Evolutionary conservation across 176 grass and related monocot genomes (phyloP), one percentile per base, ranked within the genome.

Genomic region (Sorghum bicolor): DNA sequence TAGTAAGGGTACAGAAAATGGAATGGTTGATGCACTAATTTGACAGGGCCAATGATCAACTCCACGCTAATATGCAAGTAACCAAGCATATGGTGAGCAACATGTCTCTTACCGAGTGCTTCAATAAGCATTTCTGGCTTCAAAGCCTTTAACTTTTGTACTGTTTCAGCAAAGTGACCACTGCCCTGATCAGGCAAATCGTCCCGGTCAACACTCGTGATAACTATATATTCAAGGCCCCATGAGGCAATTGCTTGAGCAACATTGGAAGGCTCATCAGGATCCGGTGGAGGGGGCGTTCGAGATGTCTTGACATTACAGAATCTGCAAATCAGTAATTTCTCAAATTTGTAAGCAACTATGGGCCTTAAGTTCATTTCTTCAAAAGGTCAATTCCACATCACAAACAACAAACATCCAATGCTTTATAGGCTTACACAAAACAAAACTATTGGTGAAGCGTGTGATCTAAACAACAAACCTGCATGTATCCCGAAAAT

Each of bases 301-400:
- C 96, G 80, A 45, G 93, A 98, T 87, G 96, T 96, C 86, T 98
- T 98, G 11, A 98, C 96, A 61, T 98, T 98, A 83, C 96, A 98
- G 77, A 98, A 98, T 60, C 96, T 98, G 89, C 72, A 85, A 91
- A 74, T 48, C 10, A 13, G 22, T 13, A 24, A 61, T 16, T 79
- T 74, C 3, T 38, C 57, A 73, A 67, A 53, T 82, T 57, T 30
- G 2, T 55, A 76, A 68, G 43, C 6, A 28, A 84, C 53, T 8
- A 69, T 26, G 10, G 20, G 16, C 20, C 4, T 17, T 71, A 52
- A 34, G 34, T 26, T 72, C n/a, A 77, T 60, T 40, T 65, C 15
- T 84, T 15, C 13, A 84, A 65, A 71, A 88, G 19, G n/a, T 76
- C 6, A 80, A 10, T 80, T 24, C 6, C 7, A 45, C 19, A 79